phyloP scores from a whole-genome alignment of 495 filamentous ascomycete species.

The Aspergillus incahuasiensis region DNA sequence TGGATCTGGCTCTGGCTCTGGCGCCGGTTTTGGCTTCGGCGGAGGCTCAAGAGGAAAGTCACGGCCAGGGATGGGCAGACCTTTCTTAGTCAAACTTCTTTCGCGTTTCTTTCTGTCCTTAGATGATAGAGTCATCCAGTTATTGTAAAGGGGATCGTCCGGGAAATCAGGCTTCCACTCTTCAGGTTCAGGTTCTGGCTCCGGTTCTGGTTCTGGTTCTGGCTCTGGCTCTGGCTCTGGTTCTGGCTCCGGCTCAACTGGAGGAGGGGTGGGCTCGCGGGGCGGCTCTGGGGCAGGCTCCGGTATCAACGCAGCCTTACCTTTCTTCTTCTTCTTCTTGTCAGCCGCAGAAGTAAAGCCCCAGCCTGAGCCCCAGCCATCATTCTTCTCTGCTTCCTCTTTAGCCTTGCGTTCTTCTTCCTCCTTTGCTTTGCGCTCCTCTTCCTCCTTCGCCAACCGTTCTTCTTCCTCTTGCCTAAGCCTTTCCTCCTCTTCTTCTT shows the following conservation, averaged over 20 bases:
- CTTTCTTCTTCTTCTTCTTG: slow-evolving; percentile 24
- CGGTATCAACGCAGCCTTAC: slow-evolving; percentile 16
- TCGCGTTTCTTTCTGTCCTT: slow-evolving; percentile 41
- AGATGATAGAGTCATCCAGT: slow-evolving; percentile 31
- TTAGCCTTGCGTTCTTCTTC: slow-evolving; percentile 22
- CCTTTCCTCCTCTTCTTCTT: slow-evolving; percentile 36
- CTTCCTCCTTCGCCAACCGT: slow-evolving; percentile 24
- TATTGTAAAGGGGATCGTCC: slow-evolving; percentile 36
- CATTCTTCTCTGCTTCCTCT: slow-evolving; percentile 17
- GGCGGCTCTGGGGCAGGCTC: slow-evolving; percentile 25
- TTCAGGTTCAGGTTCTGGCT: slow-evolving; percentile 30
- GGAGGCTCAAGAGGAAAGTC: slow-evolving; percentile 25
- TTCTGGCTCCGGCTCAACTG: slow-evolving; percentile 27
- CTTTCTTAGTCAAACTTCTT: slow-evolving; percentile 30
- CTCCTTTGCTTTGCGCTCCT: slow-evolving; percentile 18
- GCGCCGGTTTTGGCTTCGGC: slow-evolving; percentile 11
- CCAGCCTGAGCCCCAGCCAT: slow-evolving; percentile 13
- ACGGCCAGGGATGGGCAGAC: slow-evolving; percentile 34
- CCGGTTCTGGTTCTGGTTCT: slow-evolving; percentile 25
- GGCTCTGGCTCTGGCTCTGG: slow-evolving; percentile 27
- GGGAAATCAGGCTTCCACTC: slow-evolving; percentile 21
- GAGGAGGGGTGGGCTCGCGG: slow-evolving; percentile 25
- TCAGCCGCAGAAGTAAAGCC: slow-evolving; percentile 8
- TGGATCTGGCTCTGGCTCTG: slow-evolving; percentile 14
- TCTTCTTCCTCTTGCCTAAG: slow-evolving; percentile 16